A percentile compares a stretch with the other conserved stretches of the same genome.
Conservation (phyloP, 108 stramenopile species). For the Nitzschia sp. region DNA sequence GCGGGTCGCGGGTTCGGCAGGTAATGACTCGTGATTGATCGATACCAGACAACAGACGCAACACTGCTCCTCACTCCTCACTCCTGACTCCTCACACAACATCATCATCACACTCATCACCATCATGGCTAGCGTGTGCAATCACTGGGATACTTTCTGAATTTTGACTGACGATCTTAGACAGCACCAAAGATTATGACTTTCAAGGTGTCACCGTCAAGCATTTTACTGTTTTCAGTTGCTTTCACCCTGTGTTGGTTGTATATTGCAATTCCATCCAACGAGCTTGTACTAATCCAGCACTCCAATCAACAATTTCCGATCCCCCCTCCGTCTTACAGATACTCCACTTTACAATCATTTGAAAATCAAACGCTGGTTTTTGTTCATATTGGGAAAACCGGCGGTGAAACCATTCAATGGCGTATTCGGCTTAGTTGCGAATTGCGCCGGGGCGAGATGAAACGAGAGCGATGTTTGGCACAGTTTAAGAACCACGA, state of each 20-base stretch:
- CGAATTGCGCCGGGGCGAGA: conserved; percentile 6
- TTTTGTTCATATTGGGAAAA: conserved; percentile 46
- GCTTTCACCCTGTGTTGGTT: background rate
- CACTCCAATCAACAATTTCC: conserved; percentile 83
- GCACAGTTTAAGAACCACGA: conserved; percentile 4
- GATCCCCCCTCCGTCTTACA: conserved; percentile 88
- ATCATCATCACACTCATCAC: no score
- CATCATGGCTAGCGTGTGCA: no score
- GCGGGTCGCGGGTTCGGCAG: no score
- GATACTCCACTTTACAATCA: conserved; percentile 24
- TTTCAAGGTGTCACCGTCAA: no score
- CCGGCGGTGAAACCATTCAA: conserved; percentile 46
- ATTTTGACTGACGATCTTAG: no score
- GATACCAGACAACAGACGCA: no score
- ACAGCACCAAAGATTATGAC: no score
- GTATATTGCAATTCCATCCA: background rate
- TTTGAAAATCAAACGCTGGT: conserved; percentile 14
- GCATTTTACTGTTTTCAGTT: no score
- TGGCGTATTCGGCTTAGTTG: conserved; percentile 30
- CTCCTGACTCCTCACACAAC: no score
- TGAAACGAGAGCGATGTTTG: conserved; percentile 14
- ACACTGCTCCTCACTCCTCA: no score
- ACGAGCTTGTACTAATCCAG: conserved; percentile 27
- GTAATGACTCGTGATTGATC: no score
- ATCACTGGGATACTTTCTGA: no score